Evolutionary conservation across 306 rosid genomes (phyloP).

Genomic region (Vicia faba): DNA sequence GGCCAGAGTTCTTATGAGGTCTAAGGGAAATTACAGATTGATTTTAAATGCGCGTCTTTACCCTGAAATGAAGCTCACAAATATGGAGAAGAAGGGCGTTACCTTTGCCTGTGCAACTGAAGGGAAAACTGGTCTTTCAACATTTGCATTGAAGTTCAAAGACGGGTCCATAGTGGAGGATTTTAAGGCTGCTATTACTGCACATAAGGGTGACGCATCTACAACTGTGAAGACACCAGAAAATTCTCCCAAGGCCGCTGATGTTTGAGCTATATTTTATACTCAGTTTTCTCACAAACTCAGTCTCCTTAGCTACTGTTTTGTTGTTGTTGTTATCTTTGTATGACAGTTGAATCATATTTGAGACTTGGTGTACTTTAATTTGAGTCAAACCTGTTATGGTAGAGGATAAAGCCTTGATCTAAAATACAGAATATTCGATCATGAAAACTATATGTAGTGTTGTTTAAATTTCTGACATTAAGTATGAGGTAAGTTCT

Average conservation of each 20-base stretch:
- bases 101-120: conserved; percentile 89
- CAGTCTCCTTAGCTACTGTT: conserved; percentile 35
- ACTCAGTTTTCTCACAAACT: conserved; percentile 34
- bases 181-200: conserved; percentile 64
- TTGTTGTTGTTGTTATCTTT: conserved; percentile 32
- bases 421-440: conserved; percentile 29
- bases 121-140: conserved; percentile 70
- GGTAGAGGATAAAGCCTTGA: conserved; percentile 31
- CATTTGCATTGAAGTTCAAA: conserved; percentile 89
- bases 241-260: conserved; percentile 71
- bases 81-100: conserved; percentile 90
- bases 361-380: conserved; percentile 58
- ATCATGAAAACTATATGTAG: background rate
- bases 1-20: conserved; percentile 82
- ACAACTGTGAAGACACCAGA: conserved; percentile 66
- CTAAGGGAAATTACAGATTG: conserved; percentile 78
- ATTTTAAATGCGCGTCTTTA: conserved; percentile 84
- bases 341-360: conserved; percentile 51
- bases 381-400: conserved; percentile 36
- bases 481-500: background rate
- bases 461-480: background rate
- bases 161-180: conserved; percentile 73
- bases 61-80: conserved; percentile 85
- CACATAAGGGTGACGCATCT: conserved; percentile 59
- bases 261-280: conserved; percentile 42